These are phyloP conservation scores for Achaetomiella virescens DNA, from an alignment of 495 filamentous ascomycete species.

Conservation along the genomic window DNA sequence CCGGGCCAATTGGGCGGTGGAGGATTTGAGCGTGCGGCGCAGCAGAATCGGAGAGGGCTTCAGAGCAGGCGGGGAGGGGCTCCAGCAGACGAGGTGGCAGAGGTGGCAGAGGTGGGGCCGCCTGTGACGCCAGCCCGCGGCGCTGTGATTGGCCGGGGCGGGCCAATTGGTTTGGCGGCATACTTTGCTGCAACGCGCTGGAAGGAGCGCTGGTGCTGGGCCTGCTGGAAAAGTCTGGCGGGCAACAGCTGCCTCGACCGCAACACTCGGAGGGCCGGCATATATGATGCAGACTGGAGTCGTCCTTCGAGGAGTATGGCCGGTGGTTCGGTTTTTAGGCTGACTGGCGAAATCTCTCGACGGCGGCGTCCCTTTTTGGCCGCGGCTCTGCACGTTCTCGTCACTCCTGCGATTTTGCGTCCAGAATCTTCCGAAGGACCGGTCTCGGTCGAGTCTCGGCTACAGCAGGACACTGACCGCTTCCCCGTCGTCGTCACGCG, in stretches of 20 bases:
- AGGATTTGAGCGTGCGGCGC: slow-evolving; percentile 15
- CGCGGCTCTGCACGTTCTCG: slow-evolving; percentile 4
- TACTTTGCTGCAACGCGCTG: slow-evolving; percentile 8
- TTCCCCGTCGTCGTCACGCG: background rate
- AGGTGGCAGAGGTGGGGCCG: too few species aligned
- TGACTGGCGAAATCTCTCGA: background rate
- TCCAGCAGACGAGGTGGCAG: slow-evolving; percentile 21
- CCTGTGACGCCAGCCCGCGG: slow-evolving; percentile 29
- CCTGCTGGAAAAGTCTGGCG: slow-evolving; percentile 2
- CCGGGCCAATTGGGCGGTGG: slow-evolving; percentile 30
- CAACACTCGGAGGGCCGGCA: slow-evolving; percentile 20
- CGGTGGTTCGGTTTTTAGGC: background rate
- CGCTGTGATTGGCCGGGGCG: slow-evolving; percentile 30
- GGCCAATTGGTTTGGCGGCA: slow-evolving; percentile 15
- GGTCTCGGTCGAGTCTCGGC: slow-evolving; percentile 4
- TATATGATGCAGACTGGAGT: slow-evolving; percentile 15
- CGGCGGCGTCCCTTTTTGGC: slow-evolving; percentile 8
- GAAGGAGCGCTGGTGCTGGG: background rate
- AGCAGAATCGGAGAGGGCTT: slow-evolving; percentile 13
- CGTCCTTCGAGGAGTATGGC: background rate
- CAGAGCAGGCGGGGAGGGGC: slow-evolving; percentile 37
- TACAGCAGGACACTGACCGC: background rate
- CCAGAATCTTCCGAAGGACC: slow-evolving; percentile 9
- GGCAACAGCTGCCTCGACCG: slow-evolving; percentile 13
- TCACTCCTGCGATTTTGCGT: background rate